phyloP scores from a whole-genome alignment of 495 filamentous ascomycete species.

The Penicillium coffeae region DNA sequence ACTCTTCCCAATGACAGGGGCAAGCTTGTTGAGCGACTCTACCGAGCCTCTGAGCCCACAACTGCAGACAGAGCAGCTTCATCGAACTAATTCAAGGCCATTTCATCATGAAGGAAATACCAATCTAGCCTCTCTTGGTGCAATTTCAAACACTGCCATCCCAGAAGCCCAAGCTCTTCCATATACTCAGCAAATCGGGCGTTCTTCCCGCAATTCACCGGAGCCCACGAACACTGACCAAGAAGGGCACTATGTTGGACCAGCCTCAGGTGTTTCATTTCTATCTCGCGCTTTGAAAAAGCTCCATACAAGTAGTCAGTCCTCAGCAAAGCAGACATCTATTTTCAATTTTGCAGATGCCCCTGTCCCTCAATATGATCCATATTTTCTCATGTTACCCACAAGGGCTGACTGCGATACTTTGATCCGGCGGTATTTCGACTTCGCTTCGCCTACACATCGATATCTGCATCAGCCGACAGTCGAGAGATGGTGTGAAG shows the following conservation, averaged over 20 bases:
- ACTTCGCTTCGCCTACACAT: conserved; percentile 35
- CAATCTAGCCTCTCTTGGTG: too few relatives aligned
- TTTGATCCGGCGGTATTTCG: conserved; percentile 29
- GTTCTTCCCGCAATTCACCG: conserved; percentile 19
- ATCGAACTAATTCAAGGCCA: too few relatives aligned
- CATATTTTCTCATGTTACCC: conserved; percentile 21
- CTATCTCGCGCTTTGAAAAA: conserved; percentile 29
- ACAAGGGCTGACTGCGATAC: conserved; percentile 18
- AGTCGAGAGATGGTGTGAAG: conserved; percentile 16
- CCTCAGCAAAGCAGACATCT: conserved; percentile 16
- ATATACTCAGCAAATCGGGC: conserved; percentile 1
- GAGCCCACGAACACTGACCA: conserved; percentile 30
- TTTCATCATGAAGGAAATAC: too few relatives aligned
- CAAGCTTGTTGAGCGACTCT: too few relatives aligned
- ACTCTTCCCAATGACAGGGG: too few relatives aligned
- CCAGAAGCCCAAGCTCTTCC: too few relatives aligned
- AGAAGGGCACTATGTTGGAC: conserved; percentile 34
- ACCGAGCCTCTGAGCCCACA: too few relatives aligned
- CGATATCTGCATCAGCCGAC: conserved; percentile 25
- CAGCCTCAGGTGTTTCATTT: conserved; percentile 32
- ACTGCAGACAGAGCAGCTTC: too few relatives aligned
- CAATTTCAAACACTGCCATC: too few relatives aligned
- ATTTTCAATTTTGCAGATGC: conserved; percentile 31
- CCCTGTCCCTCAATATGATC: conserved; percentile 22
- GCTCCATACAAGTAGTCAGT: conserved; percentile 22